A percentile compares a stretch with the other conserved stretches of the same genome.
These are phyloP conservation scores for Kodamaea hsintzibuensis DNA, from an alignment of 805 yeast species.

Conservation along the genomic window DNA sequence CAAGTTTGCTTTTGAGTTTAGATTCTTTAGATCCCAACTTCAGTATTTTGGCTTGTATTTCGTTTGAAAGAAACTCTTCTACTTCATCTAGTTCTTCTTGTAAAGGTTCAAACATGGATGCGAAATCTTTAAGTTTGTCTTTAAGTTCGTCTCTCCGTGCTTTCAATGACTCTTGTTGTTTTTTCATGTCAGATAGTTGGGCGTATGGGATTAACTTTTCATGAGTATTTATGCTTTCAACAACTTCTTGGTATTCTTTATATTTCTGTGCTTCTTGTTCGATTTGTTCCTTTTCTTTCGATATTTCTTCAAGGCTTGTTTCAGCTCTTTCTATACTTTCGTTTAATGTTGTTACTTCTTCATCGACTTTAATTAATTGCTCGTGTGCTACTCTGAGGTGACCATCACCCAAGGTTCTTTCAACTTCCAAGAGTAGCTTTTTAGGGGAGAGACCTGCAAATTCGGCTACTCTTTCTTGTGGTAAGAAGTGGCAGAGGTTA, in stretches of 20 bases:
- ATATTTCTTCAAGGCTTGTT: slow-evolving; percentile 31
- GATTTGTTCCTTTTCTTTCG: slow-evolving; percentile 37
- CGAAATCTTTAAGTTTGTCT: slow-evolving; percentile 27
- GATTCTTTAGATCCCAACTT: not conserved
- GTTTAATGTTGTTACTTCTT: slow-evolving; percentile 26
- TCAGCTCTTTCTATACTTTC: slow-evolving; percentile 29
- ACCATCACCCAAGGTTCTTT: slow-evolving; percentile 72
- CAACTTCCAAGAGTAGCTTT: slow-evolving; percentile 71
- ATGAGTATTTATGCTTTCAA: slow-evolving; percentile 36
- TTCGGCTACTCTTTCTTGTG: slow-evolving; percentile 93
- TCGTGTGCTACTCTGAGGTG: slow-evolving; percentile 59
- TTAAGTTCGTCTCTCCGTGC: slow-evolving; percentile 37
- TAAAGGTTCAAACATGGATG: slow-evolving; percentile 26
- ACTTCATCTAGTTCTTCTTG: slow-evolving; percentile 9
- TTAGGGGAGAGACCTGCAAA: slow-evolving; percentile 83
- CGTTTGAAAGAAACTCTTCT: not conserved
- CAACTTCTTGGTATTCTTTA: slow-evolving; percentile 48
- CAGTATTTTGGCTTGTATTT: not conserved
- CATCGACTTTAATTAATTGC: slow-evolving; percentile 53
- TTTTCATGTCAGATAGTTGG: slow-evolving; percentile 37
- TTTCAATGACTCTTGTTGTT: slow-evolving; percentile 32
- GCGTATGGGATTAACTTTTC: slow-evolving; percentile 44
- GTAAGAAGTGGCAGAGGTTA: slow-evolving; percentile 89
- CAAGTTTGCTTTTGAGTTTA: slow-evolving; percentile 19
- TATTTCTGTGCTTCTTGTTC: slow-evolving; percentile 48